Conservation (phyloP, 1,139 yeast genomes). For the Petasospora fabianii region DNA sequence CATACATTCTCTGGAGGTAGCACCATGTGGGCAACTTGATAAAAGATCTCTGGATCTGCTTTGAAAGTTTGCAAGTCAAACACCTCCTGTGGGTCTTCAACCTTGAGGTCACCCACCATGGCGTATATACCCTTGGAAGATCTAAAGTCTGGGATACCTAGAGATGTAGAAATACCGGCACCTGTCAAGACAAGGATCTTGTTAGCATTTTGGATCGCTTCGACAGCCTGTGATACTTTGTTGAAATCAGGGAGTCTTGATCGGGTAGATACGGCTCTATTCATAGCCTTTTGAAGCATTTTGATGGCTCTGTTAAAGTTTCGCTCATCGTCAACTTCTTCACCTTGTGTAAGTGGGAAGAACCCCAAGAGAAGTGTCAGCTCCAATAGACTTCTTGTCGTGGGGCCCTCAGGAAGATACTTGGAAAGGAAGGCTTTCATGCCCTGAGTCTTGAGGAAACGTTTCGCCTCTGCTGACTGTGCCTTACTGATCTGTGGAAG, state of each 20-base stretch:
- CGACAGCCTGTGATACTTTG: conserved; percentile 58
- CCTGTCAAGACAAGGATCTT: conserved; percentile 84
- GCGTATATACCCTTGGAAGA: conserved; percentile 86
- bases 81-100: conserved; percentile 92
- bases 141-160: conserved; percentile 95
- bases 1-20: conserved; percentile 72
- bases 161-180: conserved; percentile 90
- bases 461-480: conserved; percentile 48
- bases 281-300: conserved; percentile 56
- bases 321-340: conserved; percentile 38
- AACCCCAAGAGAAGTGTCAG: conserved; percentile 23
- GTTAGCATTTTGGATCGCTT: conserved; percentile 48
- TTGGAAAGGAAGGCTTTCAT: conserved; percentile 52
- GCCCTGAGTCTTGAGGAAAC: conserved; percentile 60
- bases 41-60: conserved; percentile 79
- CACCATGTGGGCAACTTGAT: conserved; percentile 83
- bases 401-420: conserved; percentile 58
- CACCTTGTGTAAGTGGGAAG: conserved; percentile 23
- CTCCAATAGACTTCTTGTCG: conserved; percentile 33
- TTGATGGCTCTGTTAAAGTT: conserved; percentile 47
- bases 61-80: conserved; percentile 74
- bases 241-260: conserved; percentile 48
- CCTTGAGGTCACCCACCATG: conserved; percentile 62
- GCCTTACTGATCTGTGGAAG: conserved; percentile 37
- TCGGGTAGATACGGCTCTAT: conserved; percentile 53